Percentiles rank a stretch among this genome's conserved stretches.
phyloP scores from a whole-genome alignment of 2,329 filamentous ascomycete species.

The Daldinia sp. region DNA sequence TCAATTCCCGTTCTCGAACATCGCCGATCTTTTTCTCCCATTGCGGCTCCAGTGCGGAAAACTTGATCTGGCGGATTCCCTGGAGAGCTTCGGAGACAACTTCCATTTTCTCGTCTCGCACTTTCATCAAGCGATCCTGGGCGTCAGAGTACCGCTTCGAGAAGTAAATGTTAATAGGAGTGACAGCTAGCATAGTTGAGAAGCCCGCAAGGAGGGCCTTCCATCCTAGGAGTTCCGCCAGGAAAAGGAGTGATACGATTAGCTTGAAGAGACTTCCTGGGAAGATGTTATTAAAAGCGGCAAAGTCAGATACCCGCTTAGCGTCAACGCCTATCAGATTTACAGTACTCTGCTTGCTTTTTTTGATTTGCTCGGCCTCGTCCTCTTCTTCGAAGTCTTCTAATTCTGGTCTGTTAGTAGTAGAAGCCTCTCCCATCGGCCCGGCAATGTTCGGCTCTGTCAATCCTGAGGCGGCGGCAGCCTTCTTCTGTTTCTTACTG shows the following conservation, averaged over 20 bases:
- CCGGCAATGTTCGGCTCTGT: constrained; percentile 48
- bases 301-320: constrained; percentile 76
- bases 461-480: constrained; percentile 51
- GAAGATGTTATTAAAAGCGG: constrained; percentile 74
- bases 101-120: constrained; percentile 79
- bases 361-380: constrained; percentile 60
- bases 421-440: constrained; percentile 47
- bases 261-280: constrained; percentile 72
- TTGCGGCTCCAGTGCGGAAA: constrained; percentile 78
- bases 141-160: constrained; percentile 73
- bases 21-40: constrained; percentile 78
- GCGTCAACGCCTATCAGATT: constrained; percentile 84
- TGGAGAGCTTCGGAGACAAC: constrained; percentile 81
- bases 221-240: constrained; percentile 79
- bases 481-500: constrained; percentile 61
- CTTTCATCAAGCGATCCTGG: constrained; percentile 79
- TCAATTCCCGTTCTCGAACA: constrained; percentile 75
- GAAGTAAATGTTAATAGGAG: constrained; percentile 76
- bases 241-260: constrained; percentile 72
- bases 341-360: constrained; percentile 76
- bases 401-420: constrained; percentile 51
- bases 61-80: constrained; percentile 87
- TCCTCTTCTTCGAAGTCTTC: constrained; percentile 58
- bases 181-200: constrained; percentile 70
- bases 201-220: constrained; percentile 74